These are phyloP conservation scores for Clonostachys rhizophaga DNA, from an alignment of 2,329 filamentous ascomycete genomes.

Conservation along the genomic window DNA sequence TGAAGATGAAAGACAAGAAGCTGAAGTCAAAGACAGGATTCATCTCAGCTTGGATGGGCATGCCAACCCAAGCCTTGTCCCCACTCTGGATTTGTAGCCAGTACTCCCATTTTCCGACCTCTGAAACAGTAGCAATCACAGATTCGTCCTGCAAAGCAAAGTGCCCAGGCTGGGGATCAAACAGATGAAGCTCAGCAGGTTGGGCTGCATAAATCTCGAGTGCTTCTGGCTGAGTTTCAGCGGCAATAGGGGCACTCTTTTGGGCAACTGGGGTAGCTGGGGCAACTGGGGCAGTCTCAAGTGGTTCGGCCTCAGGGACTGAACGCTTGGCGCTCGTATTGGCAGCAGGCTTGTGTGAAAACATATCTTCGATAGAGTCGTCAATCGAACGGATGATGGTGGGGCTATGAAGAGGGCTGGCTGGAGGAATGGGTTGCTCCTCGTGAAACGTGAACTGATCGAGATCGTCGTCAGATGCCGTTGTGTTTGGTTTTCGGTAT, in stretches of 20 bases:
- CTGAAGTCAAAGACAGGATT: slow-evolving; percentile 99
- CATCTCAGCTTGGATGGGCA: slow-evolving; percentile 81
- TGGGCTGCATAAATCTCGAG: slow-evolving; percentile 72
- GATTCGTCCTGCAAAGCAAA: slow-evolving; percentile 76
- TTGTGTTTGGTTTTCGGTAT: slow-evolving; percentile 74
- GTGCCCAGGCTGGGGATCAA: slow-evolving; percentile 81
- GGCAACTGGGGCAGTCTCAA: slow-evolving; percentile 11
- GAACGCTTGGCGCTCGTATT: slow-evolving; percentile 43
- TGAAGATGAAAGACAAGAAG: slow-evolving; percentile 98
- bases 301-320: slow-evolving; percentile 19
- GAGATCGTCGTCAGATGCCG: slow-evolving; percentile 77
- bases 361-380: slow-evolving; percentile 52
- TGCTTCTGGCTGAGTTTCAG: slow-evolving; percentile 52
- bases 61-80: slow-evolving; percentile 80
- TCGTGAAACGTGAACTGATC: slow-evolving; percentile 74
- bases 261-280: not conserved
- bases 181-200: slow-evolving; percentile 83
- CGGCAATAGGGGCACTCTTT: slow-evolving; percentile 9
- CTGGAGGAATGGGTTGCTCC: slow-evolving; percentile 59
- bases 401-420: slow-evolving; percentile 58
- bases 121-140: slow-evolving; percentile 75
- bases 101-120: slow-evolving; percentile 89
- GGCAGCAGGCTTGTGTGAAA: slow-evolving; percentile 38
- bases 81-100: slow-evolving; percentile 82
- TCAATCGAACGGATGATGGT: slow-evolving; percentile 48